Evolutionary conservation across 345 rosid species (phyloP).

Genomic region (Boechera stricta): DNA sequence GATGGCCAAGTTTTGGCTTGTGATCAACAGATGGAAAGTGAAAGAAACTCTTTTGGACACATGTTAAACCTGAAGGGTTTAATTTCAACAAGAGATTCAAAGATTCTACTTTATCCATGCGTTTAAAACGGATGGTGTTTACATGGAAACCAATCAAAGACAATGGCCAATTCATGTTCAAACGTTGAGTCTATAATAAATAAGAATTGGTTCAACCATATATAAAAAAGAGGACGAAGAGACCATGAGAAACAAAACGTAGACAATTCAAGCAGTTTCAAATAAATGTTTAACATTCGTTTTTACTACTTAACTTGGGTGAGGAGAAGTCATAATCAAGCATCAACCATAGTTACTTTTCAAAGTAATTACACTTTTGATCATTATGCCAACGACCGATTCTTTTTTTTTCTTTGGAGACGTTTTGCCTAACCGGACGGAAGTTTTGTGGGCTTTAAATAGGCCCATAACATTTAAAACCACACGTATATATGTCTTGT

Average conservation of each 20-base stretch:
- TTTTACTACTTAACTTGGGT: no score
- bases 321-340: no score
- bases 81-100: slow-evolving; percentile 12
- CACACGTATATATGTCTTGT: neutral
- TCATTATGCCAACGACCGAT: no score
- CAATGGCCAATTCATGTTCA: neutral
- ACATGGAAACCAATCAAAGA: slow-evolving; percentile 20
- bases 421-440: neutral
- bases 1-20: slow-evolving; percentile 29
- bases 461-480: neutral
- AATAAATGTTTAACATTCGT: no score
- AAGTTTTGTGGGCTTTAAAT: neutral
- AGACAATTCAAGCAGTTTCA: no score
- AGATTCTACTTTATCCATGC: slow-evolving; percentile 17
- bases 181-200: neutral
- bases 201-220: neutral
- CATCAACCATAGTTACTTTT: no score
- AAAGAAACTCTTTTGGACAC: slow-evolving; percentile 28
- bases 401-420: neutral
- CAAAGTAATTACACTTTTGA: no score
- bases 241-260: no score
- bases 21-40: slow-evolving; percentile 29
- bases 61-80: slow-evolving; percentile 19
- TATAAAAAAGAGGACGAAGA: no score
- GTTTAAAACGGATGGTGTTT: slow-evolving; percentile 7